These are phyloP conservation scores for Solanum etuberosum DNA, from an alignment of 257 asterid species.

Conservation along the genomic window DNA sequence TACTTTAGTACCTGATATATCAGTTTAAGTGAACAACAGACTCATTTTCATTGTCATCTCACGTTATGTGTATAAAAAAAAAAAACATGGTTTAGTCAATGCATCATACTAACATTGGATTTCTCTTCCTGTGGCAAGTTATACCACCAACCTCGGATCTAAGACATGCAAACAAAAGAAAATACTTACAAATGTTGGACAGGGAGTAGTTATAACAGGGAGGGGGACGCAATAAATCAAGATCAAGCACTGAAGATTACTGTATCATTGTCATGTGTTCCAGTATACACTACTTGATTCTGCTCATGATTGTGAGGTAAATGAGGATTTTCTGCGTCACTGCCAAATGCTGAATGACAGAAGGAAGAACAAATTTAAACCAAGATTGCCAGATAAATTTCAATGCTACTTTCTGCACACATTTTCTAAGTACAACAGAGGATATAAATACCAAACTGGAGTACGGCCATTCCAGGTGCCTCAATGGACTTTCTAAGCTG, in stretches of 20 bases:
- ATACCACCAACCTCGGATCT: slow-evolving; percentile 97
- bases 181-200: neutral
- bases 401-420: slow-evolving; percentile 1
- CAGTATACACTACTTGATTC: slow-evolving; percentile 97
- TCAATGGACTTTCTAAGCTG: slow-evolving; percentile 78
- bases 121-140: slow-evolving; percentile 67
- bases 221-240: neutral
- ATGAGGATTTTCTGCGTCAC: slow-evolving; percentile 96
- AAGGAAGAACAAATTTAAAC: slow-evolving; percentile 7
- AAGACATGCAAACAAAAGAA: slow-evolving; percentile 4
- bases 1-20: slow-evolving; percentile 56
- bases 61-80: neutral
- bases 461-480: slow-evolving; percentile 99
- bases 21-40: slow-evolving; percentile 7
- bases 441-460: slow-evolving; percentile 72
- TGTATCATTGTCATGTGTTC: slow-evolving; percentile 98
- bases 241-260: slow-evolving; percentile 22
- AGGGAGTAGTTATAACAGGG: neutral
- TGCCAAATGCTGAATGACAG: slow-evolving; percentile 64
- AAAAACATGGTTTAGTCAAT: neutral
- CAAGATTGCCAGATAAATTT: neutral
- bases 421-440: neutral
- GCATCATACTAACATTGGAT: slow-evolving; percentile 44
- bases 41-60: neutral
- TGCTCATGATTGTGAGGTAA: slow-evolving; percentile 88